Evolutionary conservation across 225 moss, liverwort and hornwort genomes (phyloP), one percentile per base, ranked within the genome.

Genomic region (Anthoceros angustus): DNA sequence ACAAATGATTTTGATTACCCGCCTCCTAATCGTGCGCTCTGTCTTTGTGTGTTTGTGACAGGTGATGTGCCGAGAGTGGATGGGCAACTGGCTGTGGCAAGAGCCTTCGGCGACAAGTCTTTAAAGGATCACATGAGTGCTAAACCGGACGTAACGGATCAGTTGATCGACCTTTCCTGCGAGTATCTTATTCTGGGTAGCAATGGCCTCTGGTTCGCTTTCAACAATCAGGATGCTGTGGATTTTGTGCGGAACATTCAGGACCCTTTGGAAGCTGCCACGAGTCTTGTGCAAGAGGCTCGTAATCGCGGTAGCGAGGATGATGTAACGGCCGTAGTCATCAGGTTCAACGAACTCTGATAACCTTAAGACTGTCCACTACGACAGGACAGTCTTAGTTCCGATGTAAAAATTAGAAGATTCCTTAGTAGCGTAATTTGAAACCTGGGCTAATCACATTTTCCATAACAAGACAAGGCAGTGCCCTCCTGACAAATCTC

Each of bases 21-120:
- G 9, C 23, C 39, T 60, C 3, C 61, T 4, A 14, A 40, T 41
- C 41, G 40, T 41, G 55, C 9, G 48, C 21, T 50, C 12, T 32
- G n/a, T 49, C n/a, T 12, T 65, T 16, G 42, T 24, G 71, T 12
- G 63, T 50, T 32, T 42, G 45, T 14, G 63, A 68, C 87, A 90
- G 94, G 90, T 0, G 91, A 95, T 73, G 85, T 84, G 67, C 83
- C 91, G 65, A 83, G 95, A 39, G 86, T 95, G 39, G 95, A 95
- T 24, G 91, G 88, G 40, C 91, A 85, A 70, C 48, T 91, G 39
- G 85, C 92, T 25, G n/a, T 98, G 21, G 92, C 95, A 4, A 78
- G 95, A 61, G 84, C 82, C 14, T 98, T 98, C 20, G 95, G 95
- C 10, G 88, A 98, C 45, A 87, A 84, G 72, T 73, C 40, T 3